These are phyloP conservation scores for Misopates orontium DNA, from an alignment of 257 asterid species.

Conservation along the genomic window DNA sequence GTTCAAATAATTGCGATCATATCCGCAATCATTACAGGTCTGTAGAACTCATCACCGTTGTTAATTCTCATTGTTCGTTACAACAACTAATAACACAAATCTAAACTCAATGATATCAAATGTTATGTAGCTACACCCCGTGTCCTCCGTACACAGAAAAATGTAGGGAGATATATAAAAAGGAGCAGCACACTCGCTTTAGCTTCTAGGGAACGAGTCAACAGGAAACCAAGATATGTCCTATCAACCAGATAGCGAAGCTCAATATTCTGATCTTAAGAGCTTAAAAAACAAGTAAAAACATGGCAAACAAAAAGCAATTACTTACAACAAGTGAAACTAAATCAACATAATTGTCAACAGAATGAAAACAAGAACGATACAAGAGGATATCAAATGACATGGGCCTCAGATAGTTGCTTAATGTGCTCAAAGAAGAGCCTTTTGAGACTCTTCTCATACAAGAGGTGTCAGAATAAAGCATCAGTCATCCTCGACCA, in stretches of 20 bases:
- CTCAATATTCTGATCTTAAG: conserved; percentile 7
- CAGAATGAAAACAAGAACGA: no score
- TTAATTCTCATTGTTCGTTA: not conserved
- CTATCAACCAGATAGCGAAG: conserved; percentile 74
- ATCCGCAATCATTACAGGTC: conserved; percentile 74
- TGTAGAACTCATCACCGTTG: conserved; percentile 48
- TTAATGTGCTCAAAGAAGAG: no score
- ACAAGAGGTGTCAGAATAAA: no score
- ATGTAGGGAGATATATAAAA: not conserved
- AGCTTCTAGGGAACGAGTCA: conserved; percentile 83
- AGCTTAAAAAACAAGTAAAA: no score
- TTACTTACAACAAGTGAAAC: no score
- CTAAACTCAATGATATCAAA: not conserved
- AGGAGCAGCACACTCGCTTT: conserved; percentile 46
- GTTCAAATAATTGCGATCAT: conserved; percentile 62
- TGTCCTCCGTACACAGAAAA: conserved; percentile 32
- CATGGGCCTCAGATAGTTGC: no score
- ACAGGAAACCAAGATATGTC: conserved; percentile 32
- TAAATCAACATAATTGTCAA: no score
- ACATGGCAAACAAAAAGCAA: no score
- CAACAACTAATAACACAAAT: no score
- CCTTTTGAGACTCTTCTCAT: no score
- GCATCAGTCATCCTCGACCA: no score
- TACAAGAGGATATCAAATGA: no score
- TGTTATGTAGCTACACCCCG: conserved; percentile 40